Percentiles rank a stretch among this genome's conserved stretches.
phyloP scores from a whole-genome alignment of 352 stramenopile genomes.

The Globisporangium middletonii region DNA sequence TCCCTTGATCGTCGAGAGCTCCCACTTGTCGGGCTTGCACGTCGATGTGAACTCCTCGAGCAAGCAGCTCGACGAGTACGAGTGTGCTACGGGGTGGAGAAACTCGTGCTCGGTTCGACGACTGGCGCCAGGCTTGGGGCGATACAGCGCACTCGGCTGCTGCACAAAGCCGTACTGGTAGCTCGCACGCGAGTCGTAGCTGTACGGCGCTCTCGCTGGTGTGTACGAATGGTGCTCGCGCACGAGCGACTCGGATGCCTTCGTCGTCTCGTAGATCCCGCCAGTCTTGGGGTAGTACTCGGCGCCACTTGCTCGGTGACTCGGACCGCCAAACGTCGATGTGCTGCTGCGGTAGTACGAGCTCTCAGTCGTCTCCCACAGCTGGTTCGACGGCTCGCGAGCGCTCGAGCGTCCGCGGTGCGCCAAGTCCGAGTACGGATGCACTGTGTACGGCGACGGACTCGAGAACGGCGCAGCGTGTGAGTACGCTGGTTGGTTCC shows the following conservation, averaged over 20 bases:
- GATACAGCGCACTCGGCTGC: constrained; percentile 22
- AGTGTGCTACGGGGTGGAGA: constrained; percentile 52
- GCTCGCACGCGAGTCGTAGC: constrained; percentile 17
- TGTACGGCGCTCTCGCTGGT: not conserved
- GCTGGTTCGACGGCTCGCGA: constrained; percentile 2
- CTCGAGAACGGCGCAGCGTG: not conserved
- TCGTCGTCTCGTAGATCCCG: constrained; percentile 8
- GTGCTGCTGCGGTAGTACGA: constrained; percentile 2
- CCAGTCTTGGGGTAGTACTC: constrained; percentile 2
- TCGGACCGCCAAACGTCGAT: constrained; percentile 1
- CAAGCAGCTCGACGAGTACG: constrained; percentile 63
- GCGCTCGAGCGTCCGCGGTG: not conserved
- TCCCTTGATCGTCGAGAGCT: constrained; percentile 70
- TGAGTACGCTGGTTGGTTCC: constrained; percentile 7
- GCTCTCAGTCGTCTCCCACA: constrained; percentile 3
- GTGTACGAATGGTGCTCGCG: constrained; percentile 6
- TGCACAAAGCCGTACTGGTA: constrained; percentile 20
- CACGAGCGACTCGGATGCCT: constrained; percentile 6
- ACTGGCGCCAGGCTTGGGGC: constrained; percentile 21
- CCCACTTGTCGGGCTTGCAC: constrained; percentile 76
- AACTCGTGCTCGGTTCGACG: constrained; percentile 29
- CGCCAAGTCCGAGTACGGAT: not conserved
- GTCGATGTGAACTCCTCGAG: constrained; percentile 77
- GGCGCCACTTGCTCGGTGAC: not conserved
- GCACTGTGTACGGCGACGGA: constrained; percentile 3